Evolutionary conservation across 441 rosid genomes (phyloP), one percentile per base, ranked within the genome.

Genomic region (Erodium trifolium): DNA sequence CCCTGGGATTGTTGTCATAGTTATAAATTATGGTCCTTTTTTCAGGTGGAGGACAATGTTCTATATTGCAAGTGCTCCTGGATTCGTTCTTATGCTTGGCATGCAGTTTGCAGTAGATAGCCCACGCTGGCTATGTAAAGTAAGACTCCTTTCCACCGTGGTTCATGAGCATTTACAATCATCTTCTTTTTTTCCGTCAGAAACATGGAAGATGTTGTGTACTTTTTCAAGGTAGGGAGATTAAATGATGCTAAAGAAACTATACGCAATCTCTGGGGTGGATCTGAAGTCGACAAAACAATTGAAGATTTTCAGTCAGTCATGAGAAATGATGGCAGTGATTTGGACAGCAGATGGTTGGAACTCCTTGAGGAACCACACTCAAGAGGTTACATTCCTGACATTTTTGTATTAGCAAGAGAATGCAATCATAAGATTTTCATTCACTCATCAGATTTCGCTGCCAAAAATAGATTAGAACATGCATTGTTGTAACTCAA

Each of bases 51-150:
- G 96, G 83, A 85, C 82, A 69, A 79, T 88, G 73, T 79, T 90
- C 71, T 82, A 77, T 76, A 71, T 82, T 27, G 93, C 90, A 69
- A 82, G 84, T 75, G 39, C 74, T 62, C 93, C 89, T 78, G 87
- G 87, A 71, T 73, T 88, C 72, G 37, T 83, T 71, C 79, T 90
- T 67, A 73, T 81, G 8, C n/a, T 87, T 47, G 93, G 93, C 13
- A 86, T 90, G 91, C 93, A 90, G 71, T 87, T 86, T 78, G 79
- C 96, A 37, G 93, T 80, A 37, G 96, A 90, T 14, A 90, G 96
- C 77, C 96, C 96, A 12, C 87, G 91, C 71, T 90, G 93, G 96
- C 84, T 90, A 19, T 90, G 85, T 72, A 87, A 85, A 78, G 96
- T 87, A 87, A 71, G 82, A 31, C 8, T 41, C 53, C 9, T 47